Conservation (phyloP, 2,329 filamentous ascomycete species). For the Claviceps fusiformis region DNA sequence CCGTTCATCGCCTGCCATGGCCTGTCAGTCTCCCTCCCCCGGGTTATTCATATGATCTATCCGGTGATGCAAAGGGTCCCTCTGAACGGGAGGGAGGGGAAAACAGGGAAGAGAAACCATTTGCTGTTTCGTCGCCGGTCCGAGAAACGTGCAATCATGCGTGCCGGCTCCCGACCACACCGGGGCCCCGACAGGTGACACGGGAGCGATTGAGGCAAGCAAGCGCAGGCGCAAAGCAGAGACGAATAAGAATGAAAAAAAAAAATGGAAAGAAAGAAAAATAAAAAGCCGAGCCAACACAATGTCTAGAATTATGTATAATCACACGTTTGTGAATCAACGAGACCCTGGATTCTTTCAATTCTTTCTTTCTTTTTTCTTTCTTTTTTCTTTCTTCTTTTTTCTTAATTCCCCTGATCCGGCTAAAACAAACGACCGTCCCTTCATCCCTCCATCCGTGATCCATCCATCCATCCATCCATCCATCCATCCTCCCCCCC, state of each 20-base stretch:
- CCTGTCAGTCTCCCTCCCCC: too few relatives aligned
- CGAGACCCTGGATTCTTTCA: not conserved
- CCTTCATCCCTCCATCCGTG: not conserved
- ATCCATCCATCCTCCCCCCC: not conserved
- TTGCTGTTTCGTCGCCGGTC: not conserved
- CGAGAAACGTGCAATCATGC: not conserved
- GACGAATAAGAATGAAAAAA: too few relatives aligned
- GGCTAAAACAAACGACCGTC: not conserved
- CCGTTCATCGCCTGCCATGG: too few relatives aligned
- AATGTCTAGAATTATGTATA: not conserved
- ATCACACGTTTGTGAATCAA: not conserved
- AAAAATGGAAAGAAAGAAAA: not conserved
- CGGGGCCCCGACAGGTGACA: not conserved
- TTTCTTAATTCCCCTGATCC: not conserved
- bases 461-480: not conserved
- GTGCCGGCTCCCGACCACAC: not conserved
- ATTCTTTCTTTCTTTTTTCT: not conserved
- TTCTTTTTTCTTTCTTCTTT: not conserved
- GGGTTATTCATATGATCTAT: not conserved
- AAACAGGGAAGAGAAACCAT: not conserved
- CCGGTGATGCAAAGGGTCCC: not conserved
- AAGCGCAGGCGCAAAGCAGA: too few relatives aligned
- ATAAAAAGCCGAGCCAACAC: not conserved
- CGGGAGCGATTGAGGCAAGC: not conserved
- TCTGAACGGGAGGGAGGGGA: not conserved